phyloP scores from a whole-genome alignment of 495 filamentous ascomycete species.

The Acidiella bohemica region DNA sequence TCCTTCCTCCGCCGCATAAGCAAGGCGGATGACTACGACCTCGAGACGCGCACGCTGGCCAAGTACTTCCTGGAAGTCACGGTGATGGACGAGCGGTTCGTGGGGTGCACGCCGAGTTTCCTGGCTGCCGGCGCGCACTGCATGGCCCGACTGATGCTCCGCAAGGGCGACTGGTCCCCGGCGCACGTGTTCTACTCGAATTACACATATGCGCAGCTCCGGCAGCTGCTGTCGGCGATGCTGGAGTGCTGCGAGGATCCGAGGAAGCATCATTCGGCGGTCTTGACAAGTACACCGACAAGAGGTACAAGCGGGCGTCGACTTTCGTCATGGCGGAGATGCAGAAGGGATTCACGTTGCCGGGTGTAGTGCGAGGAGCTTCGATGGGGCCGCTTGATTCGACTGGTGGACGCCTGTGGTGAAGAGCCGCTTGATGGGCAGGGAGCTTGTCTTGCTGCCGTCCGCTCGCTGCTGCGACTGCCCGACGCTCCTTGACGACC shows the following conservation, averaged over 20 bases:
- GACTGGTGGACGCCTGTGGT: slow-evolving; percentile 6
- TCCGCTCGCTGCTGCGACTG: neutral
- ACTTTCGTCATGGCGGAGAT: slow-evolving; percentile 64
- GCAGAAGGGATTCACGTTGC: slow-evolving; percentile 36
- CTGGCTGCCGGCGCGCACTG: slow-evolving; percentile 86
- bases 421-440: too few species aligned
- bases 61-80: slow-evolving; percentile 97
- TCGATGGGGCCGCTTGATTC: slow-evolving; percentile 2
- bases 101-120: slow-evolving; percentile 79
- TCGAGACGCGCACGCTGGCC: slow-evolving; percentile 86
- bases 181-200: slow-evolving; percentile 83
- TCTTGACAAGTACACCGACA: slow-evolving; percentile 87
- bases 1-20: slow-evolving; percentile 92
- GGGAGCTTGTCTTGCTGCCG: neutral
- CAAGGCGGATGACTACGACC: slow-evolving; percentile 96
- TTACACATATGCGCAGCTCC: slow-evolving; percentile 75
- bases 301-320: slow-evolving; percentile 70
- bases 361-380: slow-evolving; percentile 6
- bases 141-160: slow-evolving; percentile 74
- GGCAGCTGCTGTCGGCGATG: slow-evolving; percentile 60
- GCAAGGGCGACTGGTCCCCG: slow-evolving; percentile 76
- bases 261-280: slow-evolving; percentile 63
- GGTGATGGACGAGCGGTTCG: slow-evolving; percentile 96
- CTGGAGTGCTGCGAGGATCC: slow-evolving; percentile 77
- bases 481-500: too few species aligned